Base-by-base conservation (phyloP, 306 rosid species). In the Boehmeria nivea region DNA sequence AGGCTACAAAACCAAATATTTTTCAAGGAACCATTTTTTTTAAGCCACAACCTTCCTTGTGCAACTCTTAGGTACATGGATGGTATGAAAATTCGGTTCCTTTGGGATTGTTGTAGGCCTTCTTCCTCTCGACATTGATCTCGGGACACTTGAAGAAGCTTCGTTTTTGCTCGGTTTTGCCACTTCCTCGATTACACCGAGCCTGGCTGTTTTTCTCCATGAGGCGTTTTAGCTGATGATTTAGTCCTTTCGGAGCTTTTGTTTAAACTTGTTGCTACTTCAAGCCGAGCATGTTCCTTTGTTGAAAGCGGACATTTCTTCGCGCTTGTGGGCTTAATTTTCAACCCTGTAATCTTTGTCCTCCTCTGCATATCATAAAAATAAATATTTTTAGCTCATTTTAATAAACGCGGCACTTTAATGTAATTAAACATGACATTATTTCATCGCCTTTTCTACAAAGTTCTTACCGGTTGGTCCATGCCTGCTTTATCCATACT, bases 71-170 rank as follows among this genome's bases (percentile, higher is more conserved):
- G 85, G 94, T 43, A 78, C 74, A 28, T 80, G 96, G 44, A 77
- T 70, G 26, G 51, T 61, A 24, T 84, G 96, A 73, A 87, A 83
- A 28, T 68, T 78, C 34, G 89, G 96, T 59, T 80, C 83, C 76
- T 73, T 82, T 4, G 96, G 81, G 57, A 78, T 69, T 25, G 95
- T 87, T 49, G 65, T 12, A 13, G 78, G 54, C 69, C 65, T 78
- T 67, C 57, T 78, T 61, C 67, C 82, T 36, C 68, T 68, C 42
- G 83, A 73, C 64, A 46, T 43, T 22, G 78, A 50, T 36, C 72
- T 48, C 9, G 68, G 63, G 28, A 55, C 38, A n/a, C 50, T 42
- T 7, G 17, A 27, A 57, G 49, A 6, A 0, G 26, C n/a, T n/a
- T n/a, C n/a, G n/a, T n/a, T n/a, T n/a, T n/a, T n/a, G n/a, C 55